Evolutionary conservation across 2,329 filamentous ascomycete genomes (phyloP).

Genomic region (Cladosporium sp.): DNA sequence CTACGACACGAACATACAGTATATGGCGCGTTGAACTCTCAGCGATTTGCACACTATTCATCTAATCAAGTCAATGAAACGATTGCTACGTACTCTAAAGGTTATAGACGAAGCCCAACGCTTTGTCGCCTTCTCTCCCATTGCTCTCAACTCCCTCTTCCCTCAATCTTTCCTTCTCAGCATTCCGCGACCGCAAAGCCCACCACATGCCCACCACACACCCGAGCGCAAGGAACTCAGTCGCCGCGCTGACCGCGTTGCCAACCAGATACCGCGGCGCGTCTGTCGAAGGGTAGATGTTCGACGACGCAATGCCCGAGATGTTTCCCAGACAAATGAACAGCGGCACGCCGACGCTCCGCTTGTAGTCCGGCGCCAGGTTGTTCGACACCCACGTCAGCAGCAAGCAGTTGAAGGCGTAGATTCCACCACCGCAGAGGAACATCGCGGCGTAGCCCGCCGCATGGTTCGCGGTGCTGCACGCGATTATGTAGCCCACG

Average conservation of each 20-base stretch:
- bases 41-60: no score
- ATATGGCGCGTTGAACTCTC: no score
- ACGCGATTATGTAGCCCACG: constrained; percentile 30
- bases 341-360: constrained; percentile 52
- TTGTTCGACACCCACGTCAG: constrained; percentile 57
- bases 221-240: constrained; percentile 21
- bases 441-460: constrained; percentile 27
- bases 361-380: constrained; percentile 50
- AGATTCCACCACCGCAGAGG: constrained; percentile 28
- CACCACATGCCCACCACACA: constrained; percentile 20
- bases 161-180: constrained; percentile 23
- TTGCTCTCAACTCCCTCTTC: constrained; percentile 10
- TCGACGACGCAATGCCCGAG: constrained; percentile 24
- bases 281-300: constrained; percentile 9
- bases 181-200: constrained; percentile 22
- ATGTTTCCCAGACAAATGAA: constrained; percentile 46
- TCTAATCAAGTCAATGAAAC: no score
- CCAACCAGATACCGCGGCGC: constrained; percentile 4
- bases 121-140: constrained; percentile 15
- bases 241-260: constrained; percentile 15
- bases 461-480: constrained; percentile 23
- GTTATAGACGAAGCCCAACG: constrained; percentile 14
- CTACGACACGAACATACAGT: no score
- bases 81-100: not conserved
- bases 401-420: constrained; percentile 51